Evolutionary conservation across 2,329 filamentous ascomycete species (phyloP), one percentile per base, ranked within the genome.

Genomic region (Beauveria caledonica): DNA sequence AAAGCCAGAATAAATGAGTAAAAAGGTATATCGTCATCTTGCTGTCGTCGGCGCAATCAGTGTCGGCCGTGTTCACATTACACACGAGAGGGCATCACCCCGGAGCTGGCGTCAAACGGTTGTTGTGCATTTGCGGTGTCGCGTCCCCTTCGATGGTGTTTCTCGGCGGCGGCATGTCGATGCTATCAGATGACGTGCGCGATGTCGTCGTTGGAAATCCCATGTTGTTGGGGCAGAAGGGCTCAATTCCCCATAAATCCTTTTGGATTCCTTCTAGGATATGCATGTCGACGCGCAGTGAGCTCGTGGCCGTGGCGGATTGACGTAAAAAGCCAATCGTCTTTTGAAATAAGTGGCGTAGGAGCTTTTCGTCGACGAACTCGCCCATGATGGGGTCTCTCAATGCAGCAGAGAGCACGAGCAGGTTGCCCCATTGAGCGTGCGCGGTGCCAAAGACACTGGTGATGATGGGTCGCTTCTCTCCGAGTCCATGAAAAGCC

Each of bases 391-490:
- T 74, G 5, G 78, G 80, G 51, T 93, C 89, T 63, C 81, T 83
- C 73, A 86, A 92, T 3, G 88, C 89, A 1, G 93, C 92, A 27
- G 90, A 86, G 3, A 99, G 83, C n/a, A 95, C 90, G 53, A 97
- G 79, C 68, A 97, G 84, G 71, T 97, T 97, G 62, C 94, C 93
- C 78, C 95, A 99, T 90, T 99, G 94, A 6, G 93, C 92, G 79
- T 97, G 93, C 63, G 92, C 89, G 19, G 93, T 97, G 57, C 93
- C 92, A 74, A 96, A 96, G 25, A 96, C 87, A 68, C 97, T 97
- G n/a, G 93, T 97, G 60, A 97, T 86, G 56, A 97, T 87, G 9
- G 89, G 84, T 33, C 91, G 84, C 63, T 82, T 74, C n/a, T 76
- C 74, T 17, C 83, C 78, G 27, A 89, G 79, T 2, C 79, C 78